Percentiles rank a stretch among this genome's conserved stretches.
These are phyloP conservation scores for Nicotiana attenuata DNA, from an alignment of 257 asterid genomes.

Conservation along the genomic window DNA sequence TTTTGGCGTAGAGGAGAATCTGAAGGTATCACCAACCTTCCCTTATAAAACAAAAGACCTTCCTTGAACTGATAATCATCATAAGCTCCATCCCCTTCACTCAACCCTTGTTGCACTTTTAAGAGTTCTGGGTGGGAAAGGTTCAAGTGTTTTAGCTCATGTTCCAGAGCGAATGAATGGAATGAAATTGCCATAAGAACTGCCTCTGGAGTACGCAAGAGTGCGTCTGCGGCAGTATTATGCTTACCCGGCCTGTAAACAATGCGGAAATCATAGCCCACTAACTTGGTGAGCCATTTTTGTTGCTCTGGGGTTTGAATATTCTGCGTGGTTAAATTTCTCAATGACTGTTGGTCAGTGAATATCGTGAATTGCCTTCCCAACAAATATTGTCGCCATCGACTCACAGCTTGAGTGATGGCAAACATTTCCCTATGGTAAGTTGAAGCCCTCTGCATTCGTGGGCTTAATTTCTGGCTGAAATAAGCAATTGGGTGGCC, in stretches of 20 bases:
- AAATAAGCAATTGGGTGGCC: neutral
- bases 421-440: neutral
- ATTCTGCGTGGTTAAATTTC: neutral
- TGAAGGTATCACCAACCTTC: neutral
- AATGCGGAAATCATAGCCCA: neutral
- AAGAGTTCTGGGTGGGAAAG: neutral
- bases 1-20: neutral
- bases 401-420: neutral
- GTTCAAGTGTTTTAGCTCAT: too few relatives aligned
- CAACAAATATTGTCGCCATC: neutral
- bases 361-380: neutral
- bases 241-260: neutral
- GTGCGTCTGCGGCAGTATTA: neutral
- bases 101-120: neutral
- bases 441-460: neutral
- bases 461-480: neutral
- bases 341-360: neutral
- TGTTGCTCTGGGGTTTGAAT: slow-evolving; percentile 4
- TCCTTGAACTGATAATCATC: neutral
- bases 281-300: neutral
- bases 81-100: neutral
- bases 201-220: neutral
- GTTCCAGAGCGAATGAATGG: too few relatives aligned
- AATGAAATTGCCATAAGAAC: too few relatives aligned
- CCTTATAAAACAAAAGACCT: neutral